These are phyloP conservation scores for Gyrodon lividus DNA, from an alignment of 768 basidiomycete genomes.

Conservation along the genomic window DNA sequence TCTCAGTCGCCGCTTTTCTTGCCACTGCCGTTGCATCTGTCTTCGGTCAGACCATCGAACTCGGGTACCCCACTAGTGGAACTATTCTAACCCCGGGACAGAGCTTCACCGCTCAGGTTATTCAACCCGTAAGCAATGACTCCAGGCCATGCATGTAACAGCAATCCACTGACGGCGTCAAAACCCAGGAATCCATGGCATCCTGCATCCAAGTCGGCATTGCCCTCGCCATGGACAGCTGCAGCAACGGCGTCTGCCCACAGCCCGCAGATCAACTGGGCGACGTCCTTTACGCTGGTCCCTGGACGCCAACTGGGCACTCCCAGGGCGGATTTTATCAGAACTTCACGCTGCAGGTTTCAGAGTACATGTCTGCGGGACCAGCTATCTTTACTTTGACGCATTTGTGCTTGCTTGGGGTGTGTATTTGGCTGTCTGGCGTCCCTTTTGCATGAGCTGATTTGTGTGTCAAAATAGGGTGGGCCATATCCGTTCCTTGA, in stretches of 20 bases:
- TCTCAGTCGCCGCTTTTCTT: constrained; percentile 7
- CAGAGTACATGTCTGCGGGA: constrained; percentile 6
- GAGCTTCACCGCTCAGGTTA: constrained; percentile 18
- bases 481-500: constrained; percentile 28
- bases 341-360: constrained; percentile 26
- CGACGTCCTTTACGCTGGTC: constrained; percentile 27
- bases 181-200: constrained; percentile 16
- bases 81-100: constrained; percentile 15
- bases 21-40: constrained; percentile 6
- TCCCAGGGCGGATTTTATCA: constrained; percentile 24
- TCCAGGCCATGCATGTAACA: background rate
- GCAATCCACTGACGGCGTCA: background rate
- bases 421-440: constrained; percentile 5
- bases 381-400: constrained; percentile 31
- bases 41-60: constrained; percentile 28
- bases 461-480: constrained; percentile 11
- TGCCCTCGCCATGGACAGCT: constrained; percentile 24
- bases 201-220: constrained; percentile 30
- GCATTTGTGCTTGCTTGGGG: constrained; percentile 31
- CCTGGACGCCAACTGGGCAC: constrained; percentile 25
- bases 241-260: constrained; percentile 23
- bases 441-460: background rate
- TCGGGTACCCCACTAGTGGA: constrained; percentile 24
- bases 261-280: constrained; percentile 21
- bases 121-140: constrained; percentile 19